Evolutionary conservation across 495 filamentous ascomycete genomes (phyloP).

Genomic region (Wilcoxina mikolae): DNA sequence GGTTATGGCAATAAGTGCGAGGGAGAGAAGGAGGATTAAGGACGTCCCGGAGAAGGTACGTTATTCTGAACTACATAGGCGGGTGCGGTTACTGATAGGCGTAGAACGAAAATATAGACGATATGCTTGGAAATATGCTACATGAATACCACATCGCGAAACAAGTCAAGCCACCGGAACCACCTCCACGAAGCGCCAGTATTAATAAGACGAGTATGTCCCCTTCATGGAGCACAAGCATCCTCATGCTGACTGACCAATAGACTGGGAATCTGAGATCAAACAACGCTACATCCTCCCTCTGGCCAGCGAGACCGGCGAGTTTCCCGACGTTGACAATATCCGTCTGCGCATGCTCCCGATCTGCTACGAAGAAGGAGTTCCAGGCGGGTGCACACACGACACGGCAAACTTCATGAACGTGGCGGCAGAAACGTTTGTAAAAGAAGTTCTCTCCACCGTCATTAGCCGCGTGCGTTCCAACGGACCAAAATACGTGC

Average conservation of each 20-base stretch:
- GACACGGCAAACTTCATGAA: constrained; percentile 76
- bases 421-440: constrained; percentile 75
- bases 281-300: constrained; percentile 81
- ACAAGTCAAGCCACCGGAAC: constrained; percentile 50
- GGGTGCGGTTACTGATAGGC: background rate
- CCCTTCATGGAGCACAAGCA: too few relatives aligned
- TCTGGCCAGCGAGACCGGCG: constrained; percentile 73
- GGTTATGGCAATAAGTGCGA: constrained; percentile 76
- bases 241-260: background rate
- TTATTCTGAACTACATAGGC: too few relatives aligned
- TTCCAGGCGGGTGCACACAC: constrained; percentile 53
- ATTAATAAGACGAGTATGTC: constrained; percentile 67
- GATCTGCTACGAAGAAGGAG: constrained; percentile 84
- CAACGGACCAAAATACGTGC: constrained; percentile 66
- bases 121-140: constrained; percentile 48
- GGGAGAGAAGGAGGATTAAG: constrained; percentile 79
- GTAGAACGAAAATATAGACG: constrained; percentile 49
- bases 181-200: constrained; percentile 62
- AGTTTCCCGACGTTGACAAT: constrained; percentile 71
- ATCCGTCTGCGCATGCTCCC: constrained; percentile 79
- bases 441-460: constrained; percentile 71
- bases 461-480: constrained; percentile 64
- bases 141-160: constrained; percentile 55
- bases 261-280: constrained; percentile 84
- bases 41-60: constrained; percentile 36